phyloP scores from a whole-genome alignment of 257 asterid genomes.

The Salvia hispanica region DNA sequence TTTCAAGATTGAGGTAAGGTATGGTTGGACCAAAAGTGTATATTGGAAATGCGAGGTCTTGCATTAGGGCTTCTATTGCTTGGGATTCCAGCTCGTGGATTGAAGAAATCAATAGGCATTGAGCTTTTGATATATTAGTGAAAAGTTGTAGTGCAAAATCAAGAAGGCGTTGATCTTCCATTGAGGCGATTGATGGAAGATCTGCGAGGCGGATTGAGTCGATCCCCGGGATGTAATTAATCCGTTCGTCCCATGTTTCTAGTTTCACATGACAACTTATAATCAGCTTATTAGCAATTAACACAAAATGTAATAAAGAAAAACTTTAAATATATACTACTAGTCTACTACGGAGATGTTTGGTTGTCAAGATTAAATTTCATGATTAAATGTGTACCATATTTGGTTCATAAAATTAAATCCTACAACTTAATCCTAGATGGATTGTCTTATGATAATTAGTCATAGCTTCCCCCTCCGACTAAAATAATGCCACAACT shows the following conservation, averaged over 20 bases:
- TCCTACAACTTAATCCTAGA: no score
- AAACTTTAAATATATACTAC: no score
- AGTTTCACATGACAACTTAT: conserved; percentile 20
- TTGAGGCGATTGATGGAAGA: conserved; percentile 45
- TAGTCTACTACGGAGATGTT: no score
- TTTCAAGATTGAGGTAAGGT: conserved; percentile 43
- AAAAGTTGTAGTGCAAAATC: conserved; percentile 25
- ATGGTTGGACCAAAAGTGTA: conserved; percentile 70
- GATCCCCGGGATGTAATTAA: conserved; percentile 56
- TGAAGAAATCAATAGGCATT: conserved; percentile 44
- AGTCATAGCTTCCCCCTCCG: no score
- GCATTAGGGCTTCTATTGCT: conserved; percentile 44
- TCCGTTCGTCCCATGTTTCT: conserved; percentile 54
- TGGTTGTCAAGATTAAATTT: no score
- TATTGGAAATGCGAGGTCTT: conserved; percentile 47
- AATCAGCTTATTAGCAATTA: background rate
- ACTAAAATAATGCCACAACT: no score
- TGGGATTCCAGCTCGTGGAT: conserved; percentile 55
- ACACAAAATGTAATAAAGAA: no score
- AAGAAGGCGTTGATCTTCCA: conserved; percentile 36
- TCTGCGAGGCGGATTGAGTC: conserved; percentile 49
- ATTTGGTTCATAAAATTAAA: no score
- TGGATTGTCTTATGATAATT: no score
- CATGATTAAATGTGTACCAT: no score
- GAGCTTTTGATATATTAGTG: conserved; percentile 38